Evolutionary conservation across 768 basidiomycete species (phyloP), one percentile per base, ranked within the genome.

Genomic region (Chlorophyllum brunneum): DNA sequence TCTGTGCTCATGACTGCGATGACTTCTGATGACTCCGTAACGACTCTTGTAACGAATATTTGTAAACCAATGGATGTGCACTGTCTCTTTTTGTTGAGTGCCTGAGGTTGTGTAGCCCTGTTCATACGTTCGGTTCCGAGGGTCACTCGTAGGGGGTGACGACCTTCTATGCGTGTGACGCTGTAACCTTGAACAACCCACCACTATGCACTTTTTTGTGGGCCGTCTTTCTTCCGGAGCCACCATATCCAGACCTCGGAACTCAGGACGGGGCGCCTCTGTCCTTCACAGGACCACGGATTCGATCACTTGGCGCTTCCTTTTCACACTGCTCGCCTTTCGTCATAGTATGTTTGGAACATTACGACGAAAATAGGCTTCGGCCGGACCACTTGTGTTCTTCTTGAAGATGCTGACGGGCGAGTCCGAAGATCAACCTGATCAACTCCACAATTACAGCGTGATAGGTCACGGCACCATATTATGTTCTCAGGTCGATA

Each of bases 371-470:
- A n/a, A n/a, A n/a, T n/a, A n/a, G n/a, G n/a, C n/a, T n/a, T n/a
- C n/a, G n/a, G n/a, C n/a, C n/a, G n/a, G n/a, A n/a, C n/a, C n/a
- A n/a, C n/a, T n/a, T n/a, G n/a, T n/a, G n/a, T n/a, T n/a, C n/a
- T n/a, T n/a, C n/a, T 24, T 3, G 16, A 22, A 5, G 4, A 5
- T 11, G 15, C n/a, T 30, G 27, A 49, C 23, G 16, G 48, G 8
- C 33, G 42, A 42, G 20, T 52, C 51, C 51, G 51, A 52, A 39
- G 51, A 36, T 52, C 33, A 33, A 29, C 51, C 51, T 36, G 9
- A 37, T 10, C 51, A 37, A 31, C 51, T 36, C 34, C 41, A 50
- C 18, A 27, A 13, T 30, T 26, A 23, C 20, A 9, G 47, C 34
- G 47, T 16, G 11, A 24, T 24, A 26, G n/a, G n/a, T n/a, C n/a